Evolutionary conservation across 352 stramenopile genomes (phyloP), one percentile per base, ranked within the genome.

Genomic region (Phytophthora parvispora): DNA sequence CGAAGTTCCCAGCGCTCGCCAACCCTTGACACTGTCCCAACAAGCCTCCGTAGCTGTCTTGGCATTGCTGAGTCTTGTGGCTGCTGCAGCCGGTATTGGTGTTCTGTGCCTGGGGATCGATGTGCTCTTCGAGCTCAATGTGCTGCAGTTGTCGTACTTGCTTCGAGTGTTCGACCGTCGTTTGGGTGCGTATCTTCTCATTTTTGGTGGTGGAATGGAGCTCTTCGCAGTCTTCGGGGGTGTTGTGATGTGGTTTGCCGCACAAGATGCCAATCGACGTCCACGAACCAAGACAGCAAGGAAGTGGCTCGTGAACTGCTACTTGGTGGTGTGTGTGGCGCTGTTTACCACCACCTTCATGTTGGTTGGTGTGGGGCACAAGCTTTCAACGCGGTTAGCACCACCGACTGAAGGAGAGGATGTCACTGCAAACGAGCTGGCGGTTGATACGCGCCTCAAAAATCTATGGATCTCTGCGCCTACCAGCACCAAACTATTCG

Each of bases 141-240:
- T 95, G 29, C 69, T 93, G 15, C 84, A 91, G 49, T 50, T 92
- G 1, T 89, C 87, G 47, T 81, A 83, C 27, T 28, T 92, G 27
- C 50, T 93, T 12, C 74, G 70, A 1, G 74, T 86, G 4, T 85
- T 92, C 48, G 82, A 92, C 45, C 80, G 75, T 15, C 71, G 78
- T 36, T 54, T 91, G 32, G 82, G 80, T 6, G 59, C 83, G 0
- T 92, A 91, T 28, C 56, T 92, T 24, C 59, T 89, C 2, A 38
- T 58, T 2, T 55, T 80, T 5, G 87, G 87, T n/a, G 64, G 61
- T 6, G 40, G 36, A 0, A 58, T 94, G n/a, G 59, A 74, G 9
- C 24, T 75, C 0, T 87, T 89, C 32, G 78, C 78, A 0, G 8
- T 59, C 6, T 34, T 80, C 6, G 80, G 84, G 0, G 49, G 83